phyloP scores from a whole-genome alignment of 1,284 basidiomycete species.

The Leccinum cinnamomeum region DNA sequence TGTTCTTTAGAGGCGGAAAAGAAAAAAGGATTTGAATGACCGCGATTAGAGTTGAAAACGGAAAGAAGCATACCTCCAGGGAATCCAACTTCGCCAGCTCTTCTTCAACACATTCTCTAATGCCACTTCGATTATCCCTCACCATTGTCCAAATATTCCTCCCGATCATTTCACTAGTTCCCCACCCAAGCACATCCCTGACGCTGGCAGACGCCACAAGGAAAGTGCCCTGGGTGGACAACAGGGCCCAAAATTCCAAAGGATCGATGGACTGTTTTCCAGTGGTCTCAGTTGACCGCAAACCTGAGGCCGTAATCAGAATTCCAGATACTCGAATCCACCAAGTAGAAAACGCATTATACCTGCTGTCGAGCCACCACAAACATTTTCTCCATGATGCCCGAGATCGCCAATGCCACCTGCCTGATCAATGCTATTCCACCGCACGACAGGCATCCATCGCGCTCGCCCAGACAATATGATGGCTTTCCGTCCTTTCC shows the following conservation, averaged over 20 bases:
- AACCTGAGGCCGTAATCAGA: slow-evolving; percentile 12
- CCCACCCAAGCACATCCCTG: slow-evolving; percentile 63
- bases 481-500: slow-evolving; percentile 88
- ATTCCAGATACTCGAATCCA: neutral
- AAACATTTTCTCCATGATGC: slow-evolving; percentile 2
- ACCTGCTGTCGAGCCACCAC: slow-evolving; percentile 17
- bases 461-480: slow-evolving; percentile 76
- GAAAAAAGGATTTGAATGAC: neutral
- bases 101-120: slow-evolving; percentile 23
- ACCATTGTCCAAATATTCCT: slow-evolving; percentile 58
- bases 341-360: neutral
- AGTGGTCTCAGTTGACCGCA: neutral
- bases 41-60: neutral
- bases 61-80: slow-evolving; percentile 20
- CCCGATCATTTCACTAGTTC: slow-evolving; percentile 68
- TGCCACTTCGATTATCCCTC: slow-evolving; percentile 23
- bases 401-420: slow-evolving; percentile 42
- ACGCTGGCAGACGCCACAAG: slow-evolving; percentile 52
- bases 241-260: slow-evolving; percentile 59
- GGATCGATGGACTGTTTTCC: slow-evolving; percentile 8
- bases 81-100: slow-evolving; percentile 22
- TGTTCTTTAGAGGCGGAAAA: neutral
- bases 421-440: slow-evolving; percentile 53
- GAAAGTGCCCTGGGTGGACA: slow-evolving; percentile 52
- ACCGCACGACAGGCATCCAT: slow-evolving; percentile 63